Evolutionary conservation across 2,329 filamentous ascomycete genomes (phyloP).

Genomic region (Shiraia bambusicola): DNA sequence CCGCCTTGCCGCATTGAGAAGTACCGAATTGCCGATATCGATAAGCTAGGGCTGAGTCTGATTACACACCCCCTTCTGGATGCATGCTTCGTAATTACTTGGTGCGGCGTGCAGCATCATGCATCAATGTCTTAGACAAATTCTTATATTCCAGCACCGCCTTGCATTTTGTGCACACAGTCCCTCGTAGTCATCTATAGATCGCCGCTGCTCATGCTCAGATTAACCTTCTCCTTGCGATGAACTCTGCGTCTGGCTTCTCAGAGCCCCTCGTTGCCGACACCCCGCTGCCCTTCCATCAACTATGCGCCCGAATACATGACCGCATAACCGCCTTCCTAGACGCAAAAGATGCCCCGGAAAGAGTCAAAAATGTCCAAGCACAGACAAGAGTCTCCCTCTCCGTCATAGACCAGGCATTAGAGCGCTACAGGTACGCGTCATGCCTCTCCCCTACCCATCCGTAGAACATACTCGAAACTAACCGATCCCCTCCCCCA

Average conservation of each 20-base stretch:
- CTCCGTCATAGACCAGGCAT: constrained; percentile 71
- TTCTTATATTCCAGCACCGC: constrained; percentile 9
- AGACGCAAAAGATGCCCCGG: constrained; percentile 57
- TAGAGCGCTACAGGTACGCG: constrained; percentile 72
- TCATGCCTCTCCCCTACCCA: not conserved
- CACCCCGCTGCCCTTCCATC: constrained; percentile 50
- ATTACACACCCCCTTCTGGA: constrained; percentile 20
- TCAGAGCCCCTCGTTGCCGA: constrained; percentile 41
- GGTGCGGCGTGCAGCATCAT: constrained; percentile 8
- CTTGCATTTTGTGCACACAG: constrained; percentile 18
- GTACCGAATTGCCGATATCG: constrained; percentile 23
- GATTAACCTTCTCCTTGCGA: constrained; percentile 36
- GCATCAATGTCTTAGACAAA: constrained; percentile 26
- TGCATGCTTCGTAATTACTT: constrained; percentile 7
- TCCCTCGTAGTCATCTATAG: constrained; percentile 15
- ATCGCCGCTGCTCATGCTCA: constrained; percentile 36
- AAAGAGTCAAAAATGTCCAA: constrained; percentile 66
- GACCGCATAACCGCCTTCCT: constrained; percentile 67
- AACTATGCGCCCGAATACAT: constrained; percentile 56
- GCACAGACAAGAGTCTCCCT: constrained; percentile 72
- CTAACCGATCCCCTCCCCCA: not conserved
- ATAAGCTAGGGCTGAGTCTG: constrained; percentile 21
- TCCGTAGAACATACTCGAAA: constrained; percentile 1
- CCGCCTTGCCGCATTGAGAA: constrained; percentile 16
- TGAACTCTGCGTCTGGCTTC: constrained; percentile 36